phyloP scores from a whole-genome alignment of 371 early-diverging fungal genomes.

The Nematocida sp. region DNA sequence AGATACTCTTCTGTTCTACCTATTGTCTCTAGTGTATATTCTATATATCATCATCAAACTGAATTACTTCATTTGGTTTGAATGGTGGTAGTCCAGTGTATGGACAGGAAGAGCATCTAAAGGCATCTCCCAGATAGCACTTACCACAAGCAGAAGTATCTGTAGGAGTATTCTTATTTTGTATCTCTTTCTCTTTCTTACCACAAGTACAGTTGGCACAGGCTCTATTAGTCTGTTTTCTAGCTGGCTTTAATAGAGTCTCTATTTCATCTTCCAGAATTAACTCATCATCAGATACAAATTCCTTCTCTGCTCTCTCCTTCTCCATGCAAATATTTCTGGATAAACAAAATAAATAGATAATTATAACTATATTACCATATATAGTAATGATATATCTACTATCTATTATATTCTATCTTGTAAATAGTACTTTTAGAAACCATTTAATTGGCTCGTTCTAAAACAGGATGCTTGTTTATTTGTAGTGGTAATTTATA shows the following conservation, averaged over 20 bases:
- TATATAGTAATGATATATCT: too few species aligned
- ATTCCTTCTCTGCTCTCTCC: conserved; percentile 5
- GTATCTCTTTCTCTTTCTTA: conserved; percentile 28
- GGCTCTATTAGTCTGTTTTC: conserved; percentile 20
- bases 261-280: neutral
- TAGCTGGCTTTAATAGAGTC: conserved; percentile 10
- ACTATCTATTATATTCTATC: too few species aligned
- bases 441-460: too few species aligned
- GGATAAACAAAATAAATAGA: neutral
- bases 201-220: conserved; percentile 64
- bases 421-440: too few species aligned
- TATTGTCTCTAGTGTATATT: neutral
- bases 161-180: neutral
- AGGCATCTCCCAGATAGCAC: conserved; percentile 96
- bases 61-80: conserved; percentile 84
- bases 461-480: too few species aligned
- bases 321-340: conserved; percentile 21
- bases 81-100: conserved; percentile 95
- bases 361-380: neutral
- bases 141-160: conserved; percentile 66
- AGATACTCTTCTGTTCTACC: neutral
- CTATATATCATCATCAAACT: conserved; percentile 54
- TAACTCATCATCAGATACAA: conserved; percentile 47
- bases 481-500: too few species aligned
- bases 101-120: conserved; percentile 91